Evolutionary conservation across 2,329 filamentous ascomycete genomes (phyloP).

Genomic region (Trichoderma gracile): DNA sequence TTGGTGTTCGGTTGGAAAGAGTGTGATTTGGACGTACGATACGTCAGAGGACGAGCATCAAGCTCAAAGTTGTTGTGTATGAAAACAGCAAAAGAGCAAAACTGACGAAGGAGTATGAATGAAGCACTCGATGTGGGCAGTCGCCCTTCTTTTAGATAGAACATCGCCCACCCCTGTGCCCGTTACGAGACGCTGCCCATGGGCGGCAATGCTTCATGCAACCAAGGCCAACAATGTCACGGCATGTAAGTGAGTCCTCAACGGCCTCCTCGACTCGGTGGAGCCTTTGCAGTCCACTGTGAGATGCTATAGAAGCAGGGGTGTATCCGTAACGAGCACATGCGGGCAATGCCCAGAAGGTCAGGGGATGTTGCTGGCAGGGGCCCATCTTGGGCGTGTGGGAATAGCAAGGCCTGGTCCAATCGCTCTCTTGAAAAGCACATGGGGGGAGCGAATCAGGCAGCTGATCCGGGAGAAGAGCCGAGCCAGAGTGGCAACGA

Average conservation of each 20-base stretch:
- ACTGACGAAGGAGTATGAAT: slow-evolving; percentile 19
- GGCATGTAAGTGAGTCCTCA: slow-evolving; percentile 6
- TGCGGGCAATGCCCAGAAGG: slow-evolving; percentile 9
- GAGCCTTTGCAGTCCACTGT: slow-evolving; percentile 10
- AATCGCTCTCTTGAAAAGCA: background rate
- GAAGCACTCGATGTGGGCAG: slow-evolving; percentile 17
- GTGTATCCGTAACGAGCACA: slow-evolving; percentile 4
- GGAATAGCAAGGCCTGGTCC: slow-evolving; percentile 3
- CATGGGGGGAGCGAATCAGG: slow-evolving; percentile 22
- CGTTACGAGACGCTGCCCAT: slow-evolving; percentile 5
- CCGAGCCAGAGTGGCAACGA: slow-evolving; percentile 15
- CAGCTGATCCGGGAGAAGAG: slow-evolving; percentile 21
- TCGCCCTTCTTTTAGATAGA: slow-evolving; percentile 17
- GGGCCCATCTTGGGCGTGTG: slow-evolving; percentile 10
- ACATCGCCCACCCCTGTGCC: slow-evolving; percentile 4
- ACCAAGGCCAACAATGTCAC: background rate
- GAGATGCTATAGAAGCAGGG: slow-evolving; percentile 3
- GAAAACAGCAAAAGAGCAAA: background rate
- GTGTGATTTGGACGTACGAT: slow-evolving; percentile 26
- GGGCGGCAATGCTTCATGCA: slow-evolving; percentile 3
- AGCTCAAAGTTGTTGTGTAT: slow-evolving; percentile 17
- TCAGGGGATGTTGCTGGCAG: slow-evolving; percentile 17
- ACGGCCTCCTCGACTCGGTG: slow-evolving; percentile 6
- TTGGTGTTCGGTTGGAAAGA: slow-evolving; percentile 33
- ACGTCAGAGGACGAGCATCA: slow-evolving; percentile 24